These are phyloP conservation scores for Luffa acutangula DNA, from an alignment of 306 rosid species.

Conservation along the genomic window DNA sequence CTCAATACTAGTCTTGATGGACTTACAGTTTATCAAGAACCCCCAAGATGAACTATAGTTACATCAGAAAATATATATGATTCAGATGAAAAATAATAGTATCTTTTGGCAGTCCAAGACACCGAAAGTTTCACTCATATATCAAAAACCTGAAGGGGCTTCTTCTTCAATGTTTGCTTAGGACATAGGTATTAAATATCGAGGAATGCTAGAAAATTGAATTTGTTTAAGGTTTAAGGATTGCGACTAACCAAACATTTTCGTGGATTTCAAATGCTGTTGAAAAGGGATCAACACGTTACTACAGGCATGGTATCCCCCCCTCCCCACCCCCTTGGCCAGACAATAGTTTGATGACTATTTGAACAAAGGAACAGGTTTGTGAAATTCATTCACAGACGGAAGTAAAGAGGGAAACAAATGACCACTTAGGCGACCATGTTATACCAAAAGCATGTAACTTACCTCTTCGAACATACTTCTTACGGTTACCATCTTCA, in stretches of 20 bases:
- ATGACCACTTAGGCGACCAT: not conserved
- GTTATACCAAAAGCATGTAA: not conserved
- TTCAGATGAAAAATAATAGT: not conserved
- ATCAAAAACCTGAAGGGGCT: not conserved
- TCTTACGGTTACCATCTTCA: constrained; percentile 76
- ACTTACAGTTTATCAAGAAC: not conserved
- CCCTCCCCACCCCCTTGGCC: not conserved
- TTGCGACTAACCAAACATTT: not conserved
- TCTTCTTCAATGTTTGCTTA: not conserved
- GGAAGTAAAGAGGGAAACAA: not conserved
- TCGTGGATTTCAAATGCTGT: not conserved
- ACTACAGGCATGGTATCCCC: not conserved
- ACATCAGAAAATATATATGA: not conserved
- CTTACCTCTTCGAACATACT: constrained; percentile 81
- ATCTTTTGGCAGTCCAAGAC: not conserved
- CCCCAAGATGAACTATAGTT: not conserved
- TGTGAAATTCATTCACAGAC: not conserved
- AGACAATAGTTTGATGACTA: not conserved
- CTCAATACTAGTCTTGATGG: not conserved
- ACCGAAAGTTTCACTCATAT: not conserved
- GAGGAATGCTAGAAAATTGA: not conserved
- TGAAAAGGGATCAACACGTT: not conserved
- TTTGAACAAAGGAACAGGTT: not conserved
- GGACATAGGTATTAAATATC: not conserved
- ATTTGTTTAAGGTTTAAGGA: not conserved